Percentiles rank a stretch among this genome's conserved stretches.
These are phyloP conservation scores for Acanthamoeba sp. DNA, from an alignment of 208 protist species.

Conservation along the genomic window DNA sequence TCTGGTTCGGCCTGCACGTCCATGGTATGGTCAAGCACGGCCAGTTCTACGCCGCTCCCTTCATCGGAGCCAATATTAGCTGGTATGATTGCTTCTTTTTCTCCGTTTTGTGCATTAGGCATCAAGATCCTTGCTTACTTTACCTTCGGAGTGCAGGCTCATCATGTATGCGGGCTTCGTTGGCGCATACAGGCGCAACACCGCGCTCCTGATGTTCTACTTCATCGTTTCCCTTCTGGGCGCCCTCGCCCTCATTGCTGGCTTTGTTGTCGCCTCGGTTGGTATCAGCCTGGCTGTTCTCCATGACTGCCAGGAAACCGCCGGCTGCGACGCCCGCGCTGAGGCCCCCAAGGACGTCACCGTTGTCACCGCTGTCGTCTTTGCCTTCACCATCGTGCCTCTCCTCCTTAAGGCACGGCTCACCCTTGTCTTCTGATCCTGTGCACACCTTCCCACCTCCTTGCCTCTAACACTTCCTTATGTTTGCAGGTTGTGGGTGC, in stretches of 20 bases:
- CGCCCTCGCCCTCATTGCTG: constrained; percentile 53
- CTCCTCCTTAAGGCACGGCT: constrained; percentile 5
- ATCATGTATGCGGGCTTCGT: constrained; percentile 62
- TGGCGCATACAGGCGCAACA: constrained; percentile 63
- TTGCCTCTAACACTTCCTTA: background rate
- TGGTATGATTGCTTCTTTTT: background rate
- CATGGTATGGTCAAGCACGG: constrained; percentile 25
- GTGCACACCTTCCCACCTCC: background rate
- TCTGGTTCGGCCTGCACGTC: constrained; percentile 30
- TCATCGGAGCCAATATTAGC: background rate
- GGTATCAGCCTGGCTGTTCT: constrained; percentile 47
- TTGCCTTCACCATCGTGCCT: constrained; percentile 54
- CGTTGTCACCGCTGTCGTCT: constrained; percentile 6
- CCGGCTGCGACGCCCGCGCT: constrained; percentile 4
- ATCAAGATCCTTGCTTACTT: background rate
- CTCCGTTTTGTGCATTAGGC: background rate
- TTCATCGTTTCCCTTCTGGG: constrained; percentile 48
- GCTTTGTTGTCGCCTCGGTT: constrained; percentile 38
- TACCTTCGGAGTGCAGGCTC: background rate
- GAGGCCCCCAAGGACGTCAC: constrained; percentile 69
- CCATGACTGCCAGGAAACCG: constrained; percentile 27
- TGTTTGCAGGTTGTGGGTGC: constrained; percentile 47
- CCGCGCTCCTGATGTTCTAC: constrained; percentile 56
- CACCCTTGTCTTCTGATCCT: too few relatives aligned
- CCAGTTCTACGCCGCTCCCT: constrained; percentile 10